Evolutionary conservation across 148 eudicot species (phyloP).

Genomic region (Spergularia marina): DNA sequence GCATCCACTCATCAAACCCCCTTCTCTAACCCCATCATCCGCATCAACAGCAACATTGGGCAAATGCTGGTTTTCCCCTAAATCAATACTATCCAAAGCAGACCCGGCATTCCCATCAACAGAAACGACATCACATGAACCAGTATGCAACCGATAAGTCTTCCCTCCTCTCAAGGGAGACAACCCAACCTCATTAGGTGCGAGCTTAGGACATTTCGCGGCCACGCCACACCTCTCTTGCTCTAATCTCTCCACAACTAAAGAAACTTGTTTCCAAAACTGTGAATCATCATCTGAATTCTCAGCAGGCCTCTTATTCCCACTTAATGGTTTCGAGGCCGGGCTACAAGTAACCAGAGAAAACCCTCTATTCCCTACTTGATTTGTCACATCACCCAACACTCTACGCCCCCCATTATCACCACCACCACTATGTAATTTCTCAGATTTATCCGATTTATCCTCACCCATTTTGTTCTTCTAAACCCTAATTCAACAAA

Average conservation of each 20-base stretch:
- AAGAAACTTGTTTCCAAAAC: conserved; percentile 34
- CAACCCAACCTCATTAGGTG: conserved; percentile 23
- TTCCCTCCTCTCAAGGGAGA: conserved; percentile 38
- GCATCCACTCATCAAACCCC: conserved; percentile 14
- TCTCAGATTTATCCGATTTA: conserved; percentile 33
- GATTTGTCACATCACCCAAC: conserved; percentile 60
- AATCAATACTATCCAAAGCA: conserved; percentile 19
- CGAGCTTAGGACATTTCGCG: conserved; percentile 20
- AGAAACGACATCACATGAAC: conserved; percentile 29
- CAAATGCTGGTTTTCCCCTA: conserved; percentile 4
- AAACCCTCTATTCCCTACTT: conserved; percentile 44
- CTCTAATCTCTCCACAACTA: conserved; percentile 32
- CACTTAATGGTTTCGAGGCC: conserved; percentile 27
- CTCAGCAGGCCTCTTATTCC: neutral
- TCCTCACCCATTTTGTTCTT: conserved; percentile 33
- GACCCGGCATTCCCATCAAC: conserved; percentile 20
- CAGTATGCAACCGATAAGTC: conserved; percentile 34
- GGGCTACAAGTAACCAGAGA: conserved; percentile 25
- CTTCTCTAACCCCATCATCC: conserved; percentile 23
- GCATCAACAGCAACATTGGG: conserved; percentile 12
- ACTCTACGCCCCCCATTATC: conserved; percentile 24
- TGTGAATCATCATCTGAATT: conserved; percentile 20
- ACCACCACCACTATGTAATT: neutral
- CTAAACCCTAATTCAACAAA: neutral
- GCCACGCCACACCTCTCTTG: conserved; percentile 23